Percentiles rank a stretch among this genome's conserved stretches.
These are phyloP conservation scores for Polytolypa hystricis DNA, from an alignment of 2,329 filamentous ascomycete species.

Conservation along the genomic window DNA sequence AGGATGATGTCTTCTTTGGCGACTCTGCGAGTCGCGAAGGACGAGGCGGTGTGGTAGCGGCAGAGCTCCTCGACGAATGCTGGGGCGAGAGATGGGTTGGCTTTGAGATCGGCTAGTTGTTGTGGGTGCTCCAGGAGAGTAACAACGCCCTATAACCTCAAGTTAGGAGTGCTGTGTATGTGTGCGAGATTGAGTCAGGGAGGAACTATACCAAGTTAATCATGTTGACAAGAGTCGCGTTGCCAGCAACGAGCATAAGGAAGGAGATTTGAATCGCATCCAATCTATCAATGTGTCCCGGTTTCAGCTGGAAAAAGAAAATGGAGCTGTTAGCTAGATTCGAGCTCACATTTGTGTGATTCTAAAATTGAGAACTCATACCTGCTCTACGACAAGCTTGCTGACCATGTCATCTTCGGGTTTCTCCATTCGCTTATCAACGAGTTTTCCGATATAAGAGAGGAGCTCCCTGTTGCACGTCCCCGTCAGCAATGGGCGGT, in stretches of 20 bases:
- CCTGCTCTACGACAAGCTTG: slow-evolving; percentile 22
- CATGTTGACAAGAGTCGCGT: slow-evolving; percentile 44
- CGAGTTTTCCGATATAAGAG: slow-evolving; percentile 34
- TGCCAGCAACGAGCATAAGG: slow-evolving; percentile 41
- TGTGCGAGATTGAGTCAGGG: background rate
- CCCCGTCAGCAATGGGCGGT: too few relatives aligned
- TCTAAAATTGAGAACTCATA: background rate
- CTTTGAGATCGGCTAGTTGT: slow-evolving; percentile 33
- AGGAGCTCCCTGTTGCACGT: slow-evolving; percentile 33
- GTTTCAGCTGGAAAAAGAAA: slow-evolving; percentile 13
- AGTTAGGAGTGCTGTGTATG: background rate
- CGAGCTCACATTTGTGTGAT: background rate
- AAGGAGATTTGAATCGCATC: slow-evolving; percentile 38
- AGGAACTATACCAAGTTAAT: slow-evolving; percentile 30
- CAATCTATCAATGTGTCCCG: slow-evolving; percentile 19
- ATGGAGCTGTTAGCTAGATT: background rate
- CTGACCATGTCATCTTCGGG: slow-evolving; percentile 39
- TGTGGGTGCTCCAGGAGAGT: slow-evolving; percentile 35
- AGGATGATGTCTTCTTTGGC: slow-evolving; percentile 38
- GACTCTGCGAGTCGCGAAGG: slow-evolving; percentile 38
- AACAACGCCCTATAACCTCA: slow-evolving; percentile 30
- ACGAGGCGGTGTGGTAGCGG: slow-evolving; percentile 38
- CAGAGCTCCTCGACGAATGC: slow-evolving; percentile 40
- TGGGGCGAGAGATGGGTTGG: slow-evolving; percentile 26
- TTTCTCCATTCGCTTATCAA: slow-evolving; percentile 29